Evolutionary conservation across 2,329 filamentous ascomycete genomes (phyloP).

Genomic region (Fusarium sp.): DNA sequence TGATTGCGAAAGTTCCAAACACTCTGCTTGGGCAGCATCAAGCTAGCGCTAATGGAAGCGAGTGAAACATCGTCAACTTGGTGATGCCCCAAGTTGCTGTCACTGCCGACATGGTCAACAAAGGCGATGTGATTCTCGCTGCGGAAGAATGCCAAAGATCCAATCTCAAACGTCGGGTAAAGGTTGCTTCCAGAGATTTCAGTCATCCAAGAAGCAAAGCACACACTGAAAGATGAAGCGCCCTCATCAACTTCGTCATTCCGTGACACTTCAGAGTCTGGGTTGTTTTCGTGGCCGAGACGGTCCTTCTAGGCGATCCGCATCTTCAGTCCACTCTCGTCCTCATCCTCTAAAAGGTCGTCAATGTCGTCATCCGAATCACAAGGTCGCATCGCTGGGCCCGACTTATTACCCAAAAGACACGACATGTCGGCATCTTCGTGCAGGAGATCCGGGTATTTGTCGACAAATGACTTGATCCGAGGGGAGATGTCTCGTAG

Average conservation of each 20-base stretch:
- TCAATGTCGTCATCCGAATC: constrained; percentile 7
- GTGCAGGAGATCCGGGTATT: constrained; percentile 58
- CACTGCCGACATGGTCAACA: constrained; percentile 61
- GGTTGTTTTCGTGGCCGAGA: constrained; percentile 24
- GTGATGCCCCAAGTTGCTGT: constrained; percentile 62
- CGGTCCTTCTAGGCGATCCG: constrained; percentile 39
- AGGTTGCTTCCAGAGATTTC: constrained; percentile 62
- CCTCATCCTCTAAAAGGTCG: constrained; percentile 13
- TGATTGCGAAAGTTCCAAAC: constrained; percentile 60
- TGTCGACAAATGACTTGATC: constrained; percentile 59
- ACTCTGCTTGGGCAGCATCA: constrained; percentile 63
- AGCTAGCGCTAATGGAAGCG: constrained; percentile 65
- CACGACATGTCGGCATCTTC: constrained; percentile 62
- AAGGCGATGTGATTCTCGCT: constrained; percentile 59
- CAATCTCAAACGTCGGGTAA: constrained; percentile 67
- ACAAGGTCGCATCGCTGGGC: not conserved
- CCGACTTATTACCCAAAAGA: constrained; percentile 51
- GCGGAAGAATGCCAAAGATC: constrained; percentile 63
- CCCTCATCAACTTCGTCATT: constrained; percentile 28
- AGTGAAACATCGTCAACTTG: constrained; percentile 62
- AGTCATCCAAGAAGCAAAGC: constrained; percentile 48
- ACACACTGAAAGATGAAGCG: constrained; percentile 42
- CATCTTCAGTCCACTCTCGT: constrained; percentile 25
- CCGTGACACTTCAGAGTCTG: constrained; percentile 31
- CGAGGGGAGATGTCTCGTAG: constrained; percentile 59